Evolutionary conservation across 2,329 filamentous ascomycete genomes (phyloP), one percentile per base, ranked within the genome.

Genomic region (Ustilaginoidea virens): DNA sequence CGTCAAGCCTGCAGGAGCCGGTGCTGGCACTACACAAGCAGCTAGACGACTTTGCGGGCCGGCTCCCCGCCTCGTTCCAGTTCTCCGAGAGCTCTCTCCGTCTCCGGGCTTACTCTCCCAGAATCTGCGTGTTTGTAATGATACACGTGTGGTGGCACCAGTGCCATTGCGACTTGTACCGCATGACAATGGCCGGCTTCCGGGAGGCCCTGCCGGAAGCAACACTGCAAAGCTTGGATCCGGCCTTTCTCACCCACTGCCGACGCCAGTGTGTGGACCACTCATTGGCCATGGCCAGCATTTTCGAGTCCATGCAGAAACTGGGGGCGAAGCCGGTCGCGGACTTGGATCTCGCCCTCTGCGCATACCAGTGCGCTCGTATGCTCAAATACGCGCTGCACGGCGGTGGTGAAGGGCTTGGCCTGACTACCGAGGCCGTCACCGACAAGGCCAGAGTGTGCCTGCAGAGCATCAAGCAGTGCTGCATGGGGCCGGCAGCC

Each of bases 121-220:
- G 67, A 4, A 55, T 72, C 5, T 68, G 65, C 34, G 63, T 67
- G 23, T 71, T 66, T 33, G 52, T 70, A 39, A 70, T 69, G 65
- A 70, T 69, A 7, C 66, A 71, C 36, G 53, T 71, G 7, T 67
- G 61, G 63, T 70, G 65, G 65, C 55, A 63, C 17, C 66, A 70
- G 35, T 71, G 66, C 33, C 59, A 70, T 38, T 65, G 65, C 36
- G 66, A 71, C 39, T 49, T 71, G 3, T 70, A 68, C 36, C 61
- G 66, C 2, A 51, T 69, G 5, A 63, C 59, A 3, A 51, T 71
- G 6, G 52, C 53, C 0, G 64, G 64, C 1, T 52, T 70, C 19
- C 58, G 61, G 13, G 66, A 69, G 21, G 60, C 64, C 0, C 47
- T 70, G 1, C 55, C 64, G 3, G 52, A 52, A 5, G 43, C 52